phyloP scores from a whole-genome alignment of 441 rosid genomes.

The Euphorbia corollata region DNA sequence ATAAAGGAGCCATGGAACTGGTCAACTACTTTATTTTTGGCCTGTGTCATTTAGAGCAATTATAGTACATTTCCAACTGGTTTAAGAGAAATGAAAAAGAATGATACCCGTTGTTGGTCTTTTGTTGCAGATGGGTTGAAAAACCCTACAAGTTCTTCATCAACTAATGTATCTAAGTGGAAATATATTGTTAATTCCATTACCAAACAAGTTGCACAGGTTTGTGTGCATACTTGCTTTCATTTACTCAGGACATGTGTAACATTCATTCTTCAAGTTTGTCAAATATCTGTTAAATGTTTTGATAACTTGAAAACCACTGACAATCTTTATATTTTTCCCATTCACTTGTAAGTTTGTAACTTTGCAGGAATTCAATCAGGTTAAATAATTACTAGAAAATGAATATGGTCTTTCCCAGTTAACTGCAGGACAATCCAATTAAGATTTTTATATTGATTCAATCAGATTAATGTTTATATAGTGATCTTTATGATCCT shows the following conservation, averaged over 20 bases:
- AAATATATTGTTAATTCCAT: slow-evolving; percentile 62
- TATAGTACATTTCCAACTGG: not conserved
- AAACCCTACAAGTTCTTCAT: slow-evolving; percentile 28
- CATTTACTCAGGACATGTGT: not conserved
- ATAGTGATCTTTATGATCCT: too few species aligned
- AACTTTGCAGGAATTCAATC: not conserved
- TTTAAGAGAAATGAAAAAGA: slow-evolving; percentile 4
- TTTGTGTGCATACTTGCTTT: slow-evolving; percentile 20
- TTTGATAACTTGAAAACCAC: not conserved
- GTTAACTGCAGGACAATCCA: not conserved
- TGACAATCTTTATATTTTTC: not conserved
- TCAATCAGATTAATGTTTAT: too few species aligned
- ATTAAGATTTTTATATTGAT: too few species aligned
- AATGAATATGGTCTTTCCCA: not conserved
- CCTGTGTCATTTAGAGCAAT: not conserved
- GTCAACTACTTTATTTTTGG: slow-evolving; percentile 1
- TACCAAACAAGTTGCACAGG: slow-evolving; percentile 94
- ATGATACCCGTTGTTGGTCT: slow-evolving; percentile 6
- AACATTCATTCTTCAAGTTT: too few species aligned
- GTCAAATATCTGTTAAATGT: not conserved
- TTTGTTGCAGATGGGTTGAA: slow-evolving; percentile 48
- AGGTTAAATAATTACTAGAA: too few species aligned
- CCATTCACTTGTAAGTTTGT: not conserved
- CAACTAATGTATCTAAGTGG: slow-evolving; percentile 58
- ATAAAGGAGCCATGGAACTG: not conserved